phyloP scores from a whole-genome alignment of 192 early-diverging fungal species.

The Coemansia sp. region DNA sequence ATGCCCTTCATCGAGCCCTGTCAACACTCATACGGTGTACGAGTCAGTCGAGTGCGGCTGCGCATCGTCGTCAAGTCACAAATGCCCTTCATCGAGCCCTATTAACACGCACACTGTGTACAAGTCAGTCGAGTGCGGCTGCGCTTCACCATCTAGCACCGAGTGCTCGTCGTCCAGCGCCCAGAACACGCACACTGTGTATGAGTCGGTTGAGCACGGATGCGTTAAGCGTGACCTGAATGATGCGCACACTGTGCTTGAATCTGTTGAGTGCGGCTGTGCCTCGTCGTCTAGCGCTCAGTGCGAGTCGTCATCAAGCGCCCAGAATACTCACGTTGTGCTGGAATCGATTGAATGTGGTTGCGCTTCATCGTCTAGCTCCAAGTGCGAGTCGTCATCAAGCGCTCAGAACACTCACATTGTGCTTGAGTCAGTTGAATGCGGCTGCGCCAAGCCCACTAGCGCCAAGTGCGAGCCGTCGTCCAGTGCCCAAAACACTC shows the following conservation, averaged over 20 bases:
- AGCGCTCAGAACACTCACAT: not conserved
- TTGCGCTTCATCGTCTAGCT: not conserved
- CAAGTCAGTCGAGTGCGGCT: too few relatives aligned
- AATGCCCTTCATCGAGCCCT: too few relatives aligned
- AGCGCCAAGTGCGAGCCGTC: too few relatives aligned
- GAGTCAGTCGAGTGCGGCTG: conserved; percentile 9
- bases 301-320: not conserved
- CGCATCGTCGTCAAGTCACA: not conserved
- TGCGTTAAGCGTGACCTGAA: too few relatives aligned
- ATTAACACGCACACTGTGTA: conserved; percentile 16
- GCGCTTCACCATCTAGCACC: not conserved
- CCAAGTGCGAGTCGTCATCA: not conserved
- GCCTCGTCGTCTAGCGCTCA: not conserved
- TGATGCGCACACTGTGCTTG: not conserved
- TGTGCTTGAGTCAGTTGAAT: not conserved
- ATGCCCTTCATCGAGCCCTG: not conserved
- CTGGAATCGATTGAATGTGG: not conserved
- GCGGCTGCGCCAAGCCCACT: not conserved
- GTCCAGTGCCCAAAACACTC: not conserved
- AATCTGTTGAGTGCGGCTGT: not conserved
- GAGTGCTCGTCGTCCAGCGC: not conserved
- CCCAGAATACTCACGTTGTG: not conserved
- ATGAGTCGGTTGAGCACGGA: not conserved
- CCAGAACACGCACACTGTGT: not conserved
- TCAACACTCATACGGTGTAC: conserved; percentile 4